Evolutionary conservation across 805 yeast genomes (phyloP).

Genomic region (Candida gorgasii): DNA sequence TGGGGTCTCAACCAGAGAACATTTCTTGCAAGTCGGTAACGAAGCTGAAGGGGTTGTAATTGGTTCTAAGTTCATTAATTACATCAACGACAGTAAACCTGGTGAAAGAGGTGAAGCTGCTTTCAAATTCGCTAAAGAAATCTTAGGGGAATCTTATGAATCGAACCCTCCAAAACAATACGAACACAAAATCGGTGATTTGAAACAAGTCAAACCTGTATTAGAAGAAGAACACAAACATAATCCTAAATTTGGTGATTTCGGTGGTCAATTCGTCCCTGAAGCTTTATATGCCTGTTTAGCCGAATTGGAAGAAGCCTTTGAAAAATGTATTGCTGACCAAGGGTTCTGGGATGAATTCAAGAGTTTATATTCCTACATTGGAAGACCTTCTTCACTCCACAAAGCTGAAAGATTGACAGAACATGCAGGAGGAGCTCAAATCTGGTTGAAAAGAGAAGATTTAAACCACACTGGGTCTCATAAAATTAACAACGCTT

Average conservation of each 20-base stretch:
- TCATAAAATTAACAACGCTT: conserved; percentile 81
- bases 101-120: conserved; percentile 67
- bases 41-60: conserved; percentile 95
- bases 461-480: conserved; percentile 91
- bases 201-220: conserved; percentile 36
- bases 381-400: conserved; percentile 94
- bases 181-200: conserved; percentile 17
- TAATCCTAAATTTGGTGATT: conserved; percentile 84
- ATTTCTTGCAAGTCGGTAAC: conserved; percentile 74
- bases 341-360: conserved; percentile 93
- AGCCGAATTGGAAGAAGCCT: conserved; percentile 83
- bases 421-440: conserved; percentile 85
- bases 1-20: conserved; percentile 94
- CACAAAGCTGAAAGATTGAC: conserved; percentile 90
- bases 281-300: conserved; percentile 92
- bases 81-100: conserved; percentile 62
- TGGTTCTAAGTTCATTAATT: conserved; percentile 80
- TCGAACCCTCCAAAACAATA: conserved; percentile 29
- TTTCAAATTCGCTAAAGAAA: conserved; percentile 63
- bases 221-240: conserved; percentile 63
- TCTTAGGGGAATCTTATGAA: conserved; percentile 57
- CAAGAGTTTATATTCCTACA: conserved; percentile 78
- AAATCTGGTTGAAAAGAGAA: conserved; percentile 97
- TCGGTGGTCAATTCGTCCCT: conserved; percentile 99
- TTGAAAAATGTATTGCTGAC: conserved; percentile 85